phyloP scores from a whole-genome alignment of 2,329 filamentous ascomycete species.

The Immersiporthe knoxdaviesiana region DNA sequence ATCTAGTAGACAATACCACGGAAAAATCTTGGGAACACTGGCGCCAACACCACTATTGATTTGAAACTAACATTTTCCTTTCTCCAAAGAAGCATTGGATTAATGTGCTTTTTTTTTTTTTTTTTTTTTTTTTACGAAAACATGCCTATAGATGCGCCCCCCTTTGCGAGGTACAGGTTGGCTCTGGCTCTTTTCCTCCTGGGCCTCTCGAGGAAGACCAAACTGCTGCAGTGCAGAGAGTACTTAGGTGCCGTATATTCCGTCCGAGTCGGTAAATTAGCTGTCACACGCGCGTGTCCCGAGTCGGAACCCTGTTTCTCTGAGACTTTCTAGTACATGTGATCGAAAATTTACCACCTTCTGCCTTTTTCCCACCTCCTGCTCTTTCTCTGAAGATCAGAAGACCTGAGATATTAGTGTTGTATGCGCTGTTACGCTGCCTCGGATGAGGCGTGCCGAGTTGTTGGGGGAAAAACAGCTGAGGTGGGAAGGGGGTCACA shows the following conservation, averaged over 20 bases:
- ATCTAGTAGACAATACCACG: not conserved
- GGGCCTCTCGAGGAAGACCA: not conserved
- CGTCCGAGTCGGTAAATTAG: not conserved
- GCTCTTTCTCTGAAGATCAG: not conserved
- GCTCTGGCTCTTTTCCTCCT: not conserved
- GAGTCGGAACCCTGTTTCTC: not conserved
- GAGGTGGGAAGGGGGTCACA: not conserved
- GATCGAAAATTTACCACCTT: not conserved
- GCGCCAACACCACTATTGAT: no score
- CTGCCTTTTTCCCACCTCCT: no score
- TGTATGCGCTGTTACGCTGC: not conserved
- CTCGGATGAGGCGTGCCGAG: slow-evolving; percentile 17
- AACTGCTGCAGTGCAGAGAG: not conserved
- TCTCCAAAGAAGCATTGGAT: no score
- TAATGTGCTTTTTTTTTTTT: no score
- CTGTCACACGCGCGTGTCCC: not conserved
- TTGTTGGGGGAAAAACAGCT: not conserved
- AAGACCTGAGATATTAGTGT: not conserved
- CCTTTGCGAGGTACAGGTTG: not conserved
- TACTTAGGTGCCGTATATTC: not conserved
- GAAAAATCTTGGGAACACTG: not conserved
- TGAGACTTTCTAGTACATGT: not conserved
- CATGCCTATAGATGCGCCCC: no score
- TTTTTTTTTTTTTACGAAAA: no score
- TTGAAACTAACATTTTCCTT: not conserved